These are phyloP conservation scores for Fusarium metavorans DNA, from an alignment of 2,329 filamentous ascomycete species.

Conservation along the genomic window DNA sequence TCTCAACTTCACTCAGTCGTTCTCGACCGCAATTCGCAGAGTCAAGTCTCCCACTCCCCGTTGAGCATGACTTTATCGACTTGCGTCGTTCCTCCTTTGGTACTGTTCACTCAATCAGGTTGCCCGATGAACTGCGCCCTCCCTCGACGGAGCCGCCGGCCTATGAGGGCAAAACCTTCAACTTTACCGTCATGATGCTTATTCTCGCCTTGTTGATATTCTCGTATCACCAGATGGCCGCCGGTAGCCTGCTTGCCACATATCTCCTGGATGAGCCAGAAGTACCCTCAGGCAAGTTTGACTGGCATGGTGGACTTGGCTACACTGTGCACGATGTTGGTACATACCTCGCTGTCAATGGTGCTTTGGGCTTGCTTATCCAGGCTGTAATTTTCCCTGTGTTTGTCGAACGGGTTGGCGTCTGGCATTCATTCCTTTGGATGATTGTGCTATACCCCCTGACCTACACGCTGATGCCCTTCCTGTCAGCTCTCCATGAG, in stretches of 20 bases:
- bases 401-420: slow-evolving; percentile 71
- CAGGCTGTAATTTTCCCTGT: slow-evolving; percentile 78
- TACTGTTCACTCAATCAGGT: slow-evolving; percentile 55
- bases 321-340: slow-evolving; percentile 75
- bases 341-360: slow-evolving; percentile 76
- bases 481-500: slow-evolving; percentile 69
- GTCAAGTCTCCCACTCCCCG: slow-evolving; percentile 36
- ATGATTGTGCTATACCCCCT: slow-evolving; percentile 75
- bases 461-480: slow-evolving; percentile 77
- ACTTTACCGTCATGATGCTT: slow-evolving; percentile 52
- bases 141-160: slow-evolving; percentile 11
- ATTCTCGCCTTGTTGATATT: slow-evolving; percentile 55
- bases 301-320: slow-evolving; percentile 72
- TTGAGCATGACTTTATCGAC: slow-evolving; percentile 39
- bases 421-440: slow-evolving; percentile 75
- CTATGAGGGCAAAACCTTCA: slow-evolving; percentile 47
- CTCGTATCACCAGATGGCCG: slow-evolving; percentile 61
- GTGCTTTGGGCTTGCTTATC: slow-evolving; percentile 77
- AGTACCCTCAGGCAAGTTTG: slow-evolving; percentile 42
- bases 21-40: slow-evolving; percentile 37
- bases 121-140: slow-evolving; percentile 41
- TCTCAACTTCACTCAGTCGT: slow-evolving; percentile 30
- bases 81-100: slow-evolving; percentile 54
- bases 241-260: slow-evolving; percentile 56
- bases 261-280: slow-evolving; percentile 55